Conservation (phyloP, 768 basidiomycete genomes). For the Lyophyllum shimeji region DNA sequence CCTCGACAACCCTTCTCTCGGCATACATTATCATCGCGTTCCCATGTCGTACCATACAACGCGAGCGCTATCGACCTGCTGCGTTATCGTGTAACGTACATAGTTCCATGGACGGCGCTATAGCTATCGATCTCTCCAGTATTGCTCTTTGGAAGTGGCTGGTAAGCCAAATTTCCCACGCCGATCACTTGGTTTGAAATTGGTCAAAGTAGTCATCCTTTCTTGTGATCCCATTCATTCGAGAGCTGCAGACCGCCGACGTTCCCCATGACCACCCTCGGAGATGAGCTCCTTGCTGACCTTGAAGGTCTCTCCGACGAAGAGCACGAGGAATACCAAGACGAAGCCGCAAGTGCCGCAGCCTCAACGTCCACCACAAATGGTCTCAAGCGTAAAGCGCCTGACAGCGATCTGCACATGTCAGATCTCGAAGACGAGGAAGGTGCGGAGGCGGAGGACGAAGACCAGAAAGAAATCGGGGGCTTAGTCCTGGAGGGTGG, state of each 20-base stretch:
- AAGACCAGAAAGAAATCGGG: conserved; percentile 43
- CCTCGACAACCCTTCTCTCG: not conserved
- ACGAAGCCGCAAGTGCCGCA: conserved; percentile 22
- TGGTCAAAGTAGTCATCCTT: no score
- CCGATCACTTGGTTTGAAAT: not conserved
- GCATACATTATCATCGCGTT: not conserved
- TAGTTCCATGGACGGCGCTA: not conserved
- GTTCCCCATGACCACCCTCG: conserved; percentile 72
- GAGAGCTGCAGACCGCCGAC: not conserved
- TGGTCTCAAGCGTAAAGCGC: conserved; percentile 65
- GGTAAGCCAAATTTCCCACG: not conserved
- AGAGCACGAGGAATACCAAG: conserved; percentile 46
- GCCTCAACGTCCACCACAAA: conserved; percentile 27
- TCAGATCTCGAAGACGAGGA: conserved; percentile 55
- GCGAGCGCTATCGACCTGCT: not conserved
- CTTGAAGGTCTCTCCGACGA: conserved; percentile 83
- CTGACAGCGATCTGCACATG: conserved; percentile 53
- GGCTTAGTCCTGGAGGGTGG: conserved; percentile 83
- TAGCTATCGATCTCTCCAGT: not conserved
- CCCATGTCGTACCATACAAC: no score
- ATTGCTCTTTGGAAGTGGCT: no score
- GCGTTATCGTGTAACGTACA: not conserved
- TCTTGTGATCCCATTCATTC: not conserved
- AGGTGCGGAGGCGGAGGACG: conserved; percentile 44
- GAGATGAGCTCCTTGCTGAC: conserved; percentile 91